Evolutionary conservation across 2,329 filamentous ascomycete species (phyloP).

Genomic region (Teratosphaeria gauchensis): DNA sequence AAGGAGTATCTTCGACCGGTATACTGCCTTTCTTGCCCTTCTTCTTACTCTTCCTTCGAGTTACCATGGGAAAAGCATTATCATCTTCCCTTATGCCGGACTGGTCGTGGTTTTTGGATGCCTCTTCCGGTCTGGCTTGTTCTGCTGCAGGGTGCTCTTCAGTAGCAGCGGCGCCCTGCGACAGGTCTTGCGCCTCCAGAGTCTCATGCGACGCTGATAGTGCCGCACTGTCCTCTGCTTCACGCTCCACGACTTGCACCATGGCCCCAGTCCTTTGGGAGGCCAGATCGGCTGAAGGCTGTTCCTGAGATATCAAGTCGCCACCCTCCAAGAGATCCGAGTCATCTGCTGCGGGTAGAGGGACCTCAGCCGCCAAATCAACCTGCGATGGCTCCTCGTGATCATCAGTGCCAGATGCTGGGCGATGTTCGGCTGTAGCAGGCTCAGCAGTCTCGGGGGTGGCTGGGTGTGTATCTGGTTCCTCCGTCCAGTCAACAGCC

Average conservation of each 20-base stretch:
- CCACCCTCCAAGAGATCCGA: not conserved
- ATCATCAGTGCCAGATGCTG: not conserved
- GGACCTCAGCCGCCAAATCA: not conserved
- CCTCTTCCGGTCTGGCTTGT: not conserved
- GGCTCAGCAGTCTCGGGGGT: not conserved
- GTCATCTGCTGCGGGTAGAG: not conserved
- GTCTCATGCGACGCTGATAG: not conserved
- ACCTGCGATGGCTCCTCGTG: not conserved
- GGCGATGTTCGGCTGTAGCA: not conserved
- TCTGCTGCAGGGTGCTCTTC: not conserved
- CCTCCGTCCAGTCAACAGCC: not conserved
- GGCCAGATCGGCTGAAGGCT: not conserved
- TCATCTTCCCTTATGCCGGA: not conserved
- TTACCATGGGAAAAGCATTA: not conserved
- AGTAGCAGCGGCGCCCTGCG: not conserved
- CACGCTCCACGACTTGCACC: not conserved
- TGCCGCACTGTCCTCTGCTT: not conserved
- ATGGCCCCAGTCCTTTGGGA: not conserved
- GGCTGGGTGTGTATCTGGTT: not conserved
- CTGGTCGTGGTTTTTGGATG: not conserved
- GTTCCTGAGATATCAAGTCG: not conserved
- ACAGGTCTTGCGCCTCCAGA: not conserved
- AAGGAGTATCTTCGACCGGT: not conserved
- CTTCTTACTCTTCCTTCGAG: conserved; percentile 14
- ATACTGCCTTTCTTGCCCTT: conserved; percentile 15